Conservation (phyloP, 2,329 filamentous ascomycete species). For the Fusarium buxicola region DNA sequence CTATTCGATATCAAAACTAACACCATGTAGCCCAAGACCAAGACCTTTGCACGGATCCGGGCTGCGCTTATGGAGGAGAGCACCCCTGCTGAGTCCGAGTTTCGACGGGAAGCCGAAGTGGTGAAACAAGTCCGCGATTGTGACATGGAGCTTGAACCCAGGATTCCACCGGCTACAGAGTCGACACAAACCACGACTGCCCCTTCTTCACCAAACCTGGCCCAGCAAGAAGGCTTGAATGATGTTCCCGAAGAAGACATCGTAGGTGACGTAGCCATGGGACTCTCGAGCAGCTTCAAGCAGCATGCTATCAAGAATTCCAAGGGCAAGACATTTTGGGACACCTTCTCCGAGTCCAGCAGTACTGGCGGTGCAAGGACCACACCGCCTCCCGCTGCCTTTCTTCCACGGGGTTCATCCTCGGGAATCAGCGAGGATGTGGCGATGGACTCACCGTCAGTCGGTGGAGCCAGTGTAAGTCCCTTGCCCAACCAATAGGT, state of each 20-base stretch:
- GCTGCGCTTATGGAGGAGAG: slow-evolving; percentile 90
- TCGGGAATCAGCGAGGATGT: slow-evolving; percentile 76
- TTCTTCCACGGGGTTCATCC: slow-evolving; percentile 69
- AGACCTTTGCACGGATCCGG: slow-evolving; percentile 92
- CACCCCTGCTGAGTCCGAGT: slow-evolving; percentile 88
- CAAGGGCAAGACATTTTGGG: slow-evolving; percentile 78
- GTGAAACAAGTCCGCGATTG: slow-evolving; percentile 95
- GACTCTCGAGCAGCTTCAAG: slow-evolving; percentile 76
- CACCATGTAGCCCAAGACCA: slow-evolving; percentile 83
- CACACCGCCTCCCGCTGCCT: slow-evolving; percentile 75
- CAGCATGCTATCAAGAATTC: slow-evolving; percentile 78
- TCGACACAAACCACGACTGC: slow-evolving; percentile 66
- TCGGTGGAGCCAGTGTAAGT: slow-evolving; percentile 52
- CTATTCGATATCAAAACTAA: slow-evolving; percentile 44
- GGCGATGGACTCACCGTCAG: slow-evolving; percentile 76
- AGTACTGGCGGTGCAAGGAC: slow-evolving; percentile 62
- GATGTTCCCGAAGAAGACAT: slow-evolving; percentile 77
- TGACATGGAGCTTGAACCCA: slow-evolving; percentile 73
- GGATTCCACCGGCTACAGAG: slow-evolving; percentile 54
- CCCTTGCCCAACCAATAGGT: slow-evolving; percentile 9
- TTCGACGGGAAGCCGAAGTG: slow-evolving; percentile 91
- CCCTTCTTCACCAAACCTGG: slow-evolving; percentile 76
- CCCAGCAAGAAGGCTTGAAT: slow-evolving; percentile 73
- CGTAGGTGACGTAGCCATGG: slow-evolving; percentile 65
- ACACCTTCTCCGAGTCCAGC: slow-evolving; percentile 77